Conservation (phyloP, 306 rosid genomes). For the Cicer yamashitae region DNA sequence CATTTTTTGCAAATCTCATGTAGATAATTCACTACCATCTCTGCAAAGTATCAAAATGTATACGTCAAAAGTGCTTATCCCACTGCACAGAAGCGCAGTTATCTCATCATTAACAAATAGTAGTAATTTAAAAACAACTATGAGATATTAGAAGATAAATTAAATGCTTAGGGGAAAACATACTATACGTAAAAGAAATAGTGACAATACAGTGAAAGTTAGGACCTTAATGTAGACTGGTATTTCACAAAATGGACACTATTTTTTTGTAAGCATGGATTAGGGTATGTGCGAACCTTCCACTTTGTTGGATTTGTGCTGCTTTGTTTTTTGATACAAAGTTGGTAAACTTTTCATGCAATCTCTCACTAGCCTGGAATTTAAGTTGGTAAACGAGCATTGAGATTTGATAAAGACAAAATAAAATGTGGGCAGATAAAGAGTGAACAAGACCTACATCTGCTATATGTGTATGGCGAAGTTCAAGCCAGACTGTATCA, state of each 20-base stretch:
- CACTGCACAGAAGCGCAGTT: neutral
- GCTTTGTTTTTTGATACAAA: constrained; percentile 87
- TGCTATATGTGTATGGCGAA: constrained; percentile 92
- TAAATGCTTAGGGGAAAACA: neutral
- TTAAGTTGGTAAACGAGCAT: constrained; percentile 44
- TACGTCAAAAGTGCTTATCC: constrained; percentile 27
- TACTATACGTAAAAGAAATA: constrained; percentile 1
- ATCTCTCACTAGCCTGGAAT: constrained; percentile 90
- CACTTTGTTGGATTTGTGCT: constrained; percentile 85
- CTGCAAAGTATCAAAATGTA: constrained; percentile 57
- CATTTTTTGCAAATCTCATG: constrained; percentile 94
- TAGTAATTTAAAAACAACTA: no score
- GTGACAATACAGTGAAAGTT: constrained; percentile 14
- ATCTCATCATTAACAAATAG: neutral
- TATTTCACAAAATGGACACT: constrained; percentile 41
- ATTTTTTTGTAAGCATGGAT: constrained; percentile 41
- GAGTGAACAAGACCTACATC: constrained; percentile 63
- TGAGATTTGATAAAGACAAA: constrained; percentile 34
- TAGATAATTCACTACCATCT: constrained; percentile 83
- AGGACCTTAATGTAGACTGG: constrained; percentile 19
- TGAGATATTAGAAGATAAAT: no score
- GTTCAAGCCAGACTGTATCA: constrained; percentile 92
- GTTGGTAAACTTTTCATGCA: constrained; percentile 79
- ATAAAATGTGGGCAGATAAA: constrained; percentile 26
- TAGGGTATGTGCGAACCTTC: constrained; percentile 65